Evolutionary conservation across 805 yeast genomes (phyloP).

Genomic region (Sugiyamaella boreocaroliniensis): DNA sequence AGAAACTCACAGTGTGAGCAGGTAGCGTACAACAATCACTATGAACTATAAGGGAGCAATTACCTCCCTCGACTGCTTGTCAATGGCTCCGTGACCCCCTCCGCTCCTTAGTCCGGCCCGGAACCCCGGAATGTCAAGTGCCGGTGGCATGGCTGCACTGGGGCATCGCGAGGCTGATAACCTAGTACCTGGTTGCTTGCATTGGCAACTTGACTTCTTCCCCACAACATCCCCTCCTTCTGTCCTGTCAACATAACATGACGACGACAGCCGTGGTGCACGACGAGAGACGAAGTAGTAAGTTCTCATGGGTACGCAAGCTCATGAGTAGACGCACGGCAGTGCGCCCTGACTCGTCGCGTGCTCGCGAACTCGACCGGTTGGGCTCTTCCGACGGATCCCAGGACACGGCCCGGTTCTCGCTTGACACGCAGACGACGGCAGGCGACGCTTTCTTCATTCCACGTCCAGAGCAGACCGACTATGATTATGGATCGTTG

Average conservation of each 20-base stretch:
- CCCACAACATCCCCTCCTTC: not conserved
- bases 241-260: conserved; percentile 1
- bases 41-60: too few species aligned
- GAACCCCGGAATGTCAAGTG: too few species aligned
- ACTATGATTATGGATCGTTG: not conserved
- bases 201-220: not conserved
- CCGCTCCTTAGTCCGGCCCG: too few species aligned
- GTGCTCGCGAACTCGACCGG: not conserved
- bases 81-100: too few species aligned
- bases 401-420: not conserved
- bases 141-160: not conserved
- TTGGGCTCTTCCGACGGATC: not conserved
- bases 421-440: not conserved
- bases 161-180: not conserved
- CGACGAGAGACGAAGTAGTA: conserved; percentile 5
- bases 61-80: too few species aligned
- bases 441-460: not conserved
- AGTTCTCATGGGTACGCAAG: conserved; percentile 19
- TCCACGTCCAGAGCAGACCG: not conserved
- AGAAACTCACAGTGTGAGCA: too few species aligned
- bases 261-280: not conserved
- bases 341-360: not conserved
- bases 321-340: conserved; percentile 10
- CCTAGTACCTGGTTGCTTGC: not conserved
- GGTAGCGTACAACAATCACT: too few species aligned